These are phyloP conservation scores for Rhynchospora pubera DNA, from an alignment of 176 grass and related monocot species.

Conservation along the genomic window DNA sequence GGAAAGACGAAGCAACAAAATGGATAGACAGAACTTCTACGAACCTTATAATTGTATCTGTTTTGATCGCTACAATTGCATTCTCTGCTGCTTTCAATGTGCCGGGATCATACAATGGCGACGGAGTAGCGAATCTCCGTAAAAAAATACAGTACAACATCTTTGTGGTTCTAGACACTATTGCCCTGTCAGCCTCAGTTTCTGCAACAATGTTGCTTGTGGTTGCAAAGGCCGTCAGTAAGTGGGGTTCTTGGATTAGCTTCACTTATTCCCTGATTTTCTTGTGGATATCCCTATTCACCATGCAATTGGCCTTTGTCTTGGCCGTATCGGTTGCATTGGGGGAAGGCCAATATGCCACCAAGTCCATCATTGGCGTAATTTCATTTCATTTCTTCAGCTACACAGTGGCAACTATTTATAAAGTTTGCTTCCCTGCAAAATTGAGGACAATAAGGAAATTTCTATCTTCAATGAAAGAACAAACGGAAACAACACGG, in stretches of 20 bases:
- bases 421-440: background rate
- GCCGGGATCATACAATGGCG: conserved; percentile 33
- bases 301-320: conserved; percentile 38
- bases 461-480: background rate
- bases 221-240: conserved; percentile 10
- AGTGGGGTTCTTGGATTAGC: conserved; percentile 9
- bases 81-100: conserved; percentile 57
- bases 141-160: conserved; percentile 19
- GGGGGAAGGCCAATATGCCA: background rate
- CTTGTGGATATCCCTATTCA: conserved; percentile 29
- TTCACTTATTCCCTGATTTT: conserved; percentile 31
- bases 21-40: conserved; percentile 29
- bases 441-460: background rate
- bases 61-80: conserved; percentile 37
- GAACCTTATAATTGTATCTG: conserved; percentile 34
- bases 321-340: background rate
- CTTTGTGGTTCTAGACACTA: conserved; percentile 30
- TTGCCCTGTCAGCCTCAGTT: conserved; percentile 32
- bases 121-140: conserved; percentile 27
- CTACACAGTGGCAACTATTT: background rate
- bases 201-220: conserved; percentile 28
- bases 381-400: background rate
- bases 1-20: conserved; percentile 30
- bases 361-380: background rate
- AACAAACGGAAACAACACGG: no score